Conservation (phyloP, 106 monocot species). For the Dioscorea zingiberensis region DNA sequence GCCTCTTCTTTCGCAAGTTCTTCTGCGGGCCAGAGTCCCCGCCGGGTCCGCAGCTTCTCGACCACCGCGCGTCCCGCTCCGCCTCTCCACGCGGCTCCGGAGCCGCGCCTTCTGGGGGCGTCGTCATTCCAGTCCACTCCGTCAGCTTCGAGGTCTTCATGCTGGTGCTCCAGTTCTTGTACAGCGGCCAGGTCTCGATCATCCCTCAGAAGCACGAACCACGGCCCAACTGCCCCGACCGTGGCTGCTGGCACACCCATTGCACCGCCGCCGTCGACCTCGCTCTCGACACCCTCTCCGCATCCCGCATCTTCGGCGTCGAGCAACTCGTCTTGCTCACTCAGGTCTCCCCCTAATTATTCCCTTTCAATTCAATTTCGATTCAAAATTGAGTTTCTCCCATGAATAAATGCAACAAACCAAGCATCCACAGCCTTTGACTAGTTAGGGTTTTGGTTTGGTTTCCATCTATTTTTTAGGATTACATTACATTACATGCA, state of each 20-base stretch:
- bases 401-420: too few species aligned
- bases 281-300: conserved; percentile 83
- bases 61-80: not conserved
- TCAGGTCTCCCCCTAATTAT: conserved; percentile 32
- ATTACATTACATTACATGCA: too few species aligned
- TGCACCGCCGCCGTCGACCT: conserved; percentile 52
- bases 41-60: conserved; percentile 4
- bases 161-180: conserved; percentile 11
- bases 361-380: too few species aligned
- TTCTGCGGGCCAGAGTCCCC: conserved; percentile 53
- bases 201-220: conserved; percentile 1
- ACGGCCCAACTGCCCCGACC: not conserved
- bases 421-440: too few species aligned
- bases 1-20: conserved; percentile 81
- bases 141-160: conserved; percentile 88
- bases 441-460: too few species aligned
- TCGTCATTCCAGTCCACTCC: conserved; percentile 77
- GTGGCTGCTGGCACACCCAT: not conserved
- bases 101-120: not conserved
- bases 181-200: not conserved
- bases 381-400: too few species aligned
- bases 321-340: conserved; percentile 59
- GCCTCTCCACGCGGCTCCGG: conserved; percentile 23
- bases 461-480: too few species aligned
- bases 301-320: conserved; percentile 10